Conservation (phyloP, 2,329 filamentous ascomycete genomes). For the Botrytis fabae region DNA sequence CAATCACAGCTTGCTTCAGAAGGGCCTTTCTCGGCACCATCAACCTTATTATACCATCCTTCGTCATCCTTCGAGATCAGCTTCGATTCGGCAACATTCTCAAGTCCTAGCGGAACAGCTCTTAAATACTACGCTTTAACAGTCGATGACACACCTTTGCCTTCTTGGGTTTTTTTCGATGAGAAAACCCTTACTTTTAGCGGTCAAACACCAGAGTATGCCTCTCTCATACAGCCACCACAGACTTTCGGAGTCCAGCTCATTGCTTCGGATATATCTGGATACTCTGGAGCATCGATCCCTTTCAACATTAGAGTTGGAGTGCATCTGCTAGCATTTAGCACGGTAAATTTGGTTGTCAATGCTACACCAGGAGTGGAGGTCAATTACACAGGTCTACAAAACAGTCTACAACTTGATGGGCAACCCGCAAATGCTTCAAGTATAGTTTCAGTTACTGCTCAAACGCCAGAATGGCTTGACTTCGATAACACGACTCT, state of each 20-base stretch:
- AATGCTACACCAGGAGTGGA: conserved; percentile 56
- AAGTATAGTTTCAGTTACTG: conserved; percentile 54
- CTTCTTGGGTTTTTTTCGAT: conserved; percentile 82
- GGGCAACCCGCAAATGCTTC: conserved; percentile 49
- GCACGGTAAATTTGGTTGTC: conserved; percentile 55
- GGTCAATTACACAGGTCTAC: conserved; percentile 55
- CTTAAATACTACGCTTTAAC: conserved; percentile 77
- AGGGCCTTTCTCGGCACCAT: conserved; percentile 60
- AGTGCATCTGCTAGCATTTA: conserved; percentile 66
- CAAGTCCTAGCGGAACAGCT: conserved; percentile 42
- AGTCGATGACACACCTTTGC: conserved; percentile 75
- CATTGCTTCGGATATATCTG: conserved; percentile 76
- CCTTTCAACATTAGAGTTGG: conserved; percentile 73
- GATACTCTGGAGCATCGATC: conserved; percentile 67
- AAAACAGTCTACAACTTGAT: conserved; percentile 57
- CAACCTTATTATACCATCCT: conserved; percentile 57
- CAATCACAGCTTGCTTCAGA: conserved; percentile 57
- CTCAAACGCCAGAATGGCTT: conserved; percentile 67
- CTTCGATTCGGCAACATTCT: conserved; percentile 63
- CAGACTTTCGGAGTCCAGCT: conserved; percentile 72
- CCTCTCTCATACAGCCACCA: conserved; percentile 63
- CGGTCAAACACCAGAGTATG: conserved; percentile 67
- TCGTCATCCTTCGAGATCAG: conserved; percentile 54
- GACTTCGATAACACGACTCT: conserved; percentile 62
- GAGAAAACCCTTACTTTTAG: conserved; percentile 62